Evolutionary conservation across 768 basidiomycete species (phyloP), one percentile per base, ranked within the genome.

Genomic region (Calvatia gigantea): DNA sequence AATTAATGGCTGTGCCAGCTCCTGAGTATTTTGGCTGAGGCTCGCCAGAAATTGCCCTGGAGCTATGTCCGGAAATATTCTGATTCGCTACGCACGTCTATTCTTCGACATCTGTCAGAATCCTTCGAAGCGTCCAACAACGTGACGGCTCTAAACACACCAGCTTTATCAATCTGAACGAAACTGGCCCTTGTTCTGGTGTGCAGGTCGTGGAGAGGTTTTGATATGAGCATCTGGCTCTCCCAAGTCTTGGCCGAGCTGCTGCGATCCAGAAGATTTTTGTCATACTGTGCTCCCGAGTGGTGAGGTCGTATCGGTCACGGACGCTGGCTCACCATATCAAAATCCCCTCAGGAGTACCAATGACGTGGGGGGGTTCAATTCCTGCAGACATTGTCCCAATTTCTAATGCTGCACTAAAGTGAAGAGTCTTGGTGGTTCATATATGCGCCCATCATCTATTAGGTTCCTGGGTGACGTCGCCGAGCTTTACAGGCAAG

Each of bases 21-120:
- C n/a, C n/a, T n/a, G n/a, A n/a, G n/a, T n/a, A n/a, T n/a, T n/a
- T n/a, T n/a, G n/a, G n/a, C n/a, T n/a, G n/a, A n/a, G n/a, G n/a
- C n/a, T 65, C 62, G 14, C 70, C 69, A 32, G 66, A 73, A 45
- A 66, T 81, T n/a, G 78, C 80, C 6, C 67, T 73, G 15, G 80
- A 83, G 57, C 62, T 83, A 35, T 80, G 79, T 77, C 69, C 80
- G 17, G 80, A 82, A 58, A 83, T 83, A 33, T 81, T 83, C 64
- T 74, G 79, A 53, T 81, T 79, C 62, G 76, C 79, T 4, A 81
- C 80, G 14, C 75, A 79, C 62, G 69, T 78, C 47, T 75, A 78
- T 58, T 68, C 67, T 6, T 66, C 75, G 41, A 69, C 71, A 42
- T 72, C 75, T 29, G 69, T 82, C 58, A 68, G 68, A 19, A n/a